Evolutionary conservation across 805 yeast genomes (phyloP).

Genomic region (Saturnispora mendoncae): DNA sequence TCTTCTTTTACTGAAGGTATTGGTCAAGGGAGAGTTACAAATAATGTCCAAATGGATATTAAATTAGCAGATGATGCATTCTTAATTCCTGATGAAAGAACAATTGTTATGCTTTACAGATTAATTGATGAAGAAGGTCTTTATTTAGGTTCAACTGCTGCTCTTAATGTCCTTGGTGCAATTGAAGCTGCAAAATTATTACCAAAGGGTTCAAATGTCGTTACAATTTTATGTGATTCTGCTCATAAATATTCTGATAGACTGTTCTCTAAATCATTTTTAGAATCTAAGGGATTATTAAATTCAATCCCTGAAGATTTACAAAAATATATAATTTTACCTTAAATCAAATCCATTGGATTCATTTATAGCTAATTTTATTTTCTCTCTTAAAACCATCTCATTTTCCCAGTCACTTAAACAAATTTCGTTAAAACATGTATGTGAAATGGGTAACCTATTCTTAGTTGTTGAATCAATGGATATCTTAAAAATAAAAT

Average conservation of each 20-base stretch:
- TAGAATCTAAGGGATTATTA: constrained; percentile 57
- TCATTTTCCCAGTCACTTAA: constrained; percentile 53
- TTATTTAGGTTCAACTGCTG: constrained; percentile 85
- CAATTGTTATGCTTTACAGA: constrained; percentile 77
- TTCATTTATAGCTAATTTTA: constrained; percentile 63
- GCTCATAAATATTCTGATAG: constrained; percentile 85
- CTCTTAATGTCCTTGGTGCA: constrained; percentile 87
- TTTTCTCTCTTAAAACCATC: constrained; percentile 47
- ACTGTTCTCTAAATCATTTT: constrained; percentile 70
- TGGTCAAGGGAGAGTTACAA: constrained; percentile 91
- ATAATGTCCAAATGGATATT: constrained; percentile 66
- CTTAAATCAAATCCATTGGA: constrained; percentile 75
- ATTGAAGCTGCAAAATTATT: constrained; percentile 60
- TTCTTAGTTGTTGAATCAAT: constrained; percentile 28
- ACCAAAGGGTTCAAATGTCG: constrained; percentile 76
- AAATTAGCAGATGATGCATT: constrained; percentile 73
- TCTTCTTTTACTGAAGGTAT: constrained; percentile 92
- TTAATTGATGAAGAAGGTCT: constrained; percentile 85
- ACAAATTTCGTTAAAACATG: constrained; percentile 88
- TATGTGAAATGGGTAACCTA: constrained; percentile 78
- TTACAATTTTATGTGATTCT: constrained; percentile 82
- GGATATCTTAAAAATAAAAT: constrained; percentile 62
- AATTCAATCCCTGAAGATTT: constrained; percentile 62
- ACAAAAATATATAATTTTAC: constrained; percentile 54
- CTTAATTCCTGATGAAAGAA: constrained; percentile 66